These are phyloP conservation scores for Thielaviopsis populi DNA, from an alignment of 2,329 filamentous ascomycete genomes.

Conservation along the genomic window DNA sequence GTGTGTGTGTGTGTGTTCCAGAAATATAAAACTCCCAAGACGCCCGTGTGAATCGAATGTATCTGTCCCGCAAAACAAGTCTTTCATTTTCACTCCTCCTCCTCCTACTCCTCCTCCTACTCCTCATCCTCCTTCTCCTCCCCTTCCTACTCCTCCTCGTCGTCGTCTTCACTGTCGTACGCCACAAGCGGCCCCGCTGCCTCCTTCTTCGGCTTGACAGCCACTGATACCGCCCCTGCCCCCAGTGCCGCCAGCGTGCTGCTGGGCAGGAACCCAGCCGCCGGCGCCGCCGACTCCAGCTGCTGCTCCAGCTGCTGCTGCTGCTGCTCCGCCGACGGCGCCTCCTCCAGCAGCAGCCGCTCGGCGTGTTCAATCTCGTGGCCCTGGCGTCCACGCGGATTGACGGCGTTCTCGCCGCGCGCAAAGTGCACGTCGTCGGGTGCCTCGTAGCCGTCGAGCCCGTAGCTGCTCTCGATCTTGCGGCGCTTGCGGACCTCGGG, in stretches of 20 bases:
- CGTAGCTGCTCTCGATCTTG: constrained; percentile 79
- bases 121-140: constrained; percentile 18
- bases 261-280: constrained; percentile 60
- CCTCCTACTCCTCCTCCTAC: constrained; percentile 35
- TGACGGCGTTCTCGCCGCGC: constrained; percentile 53
- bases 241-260: constrained; percentile 70
- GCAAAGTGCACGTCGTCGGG: constrained; percentile 91
- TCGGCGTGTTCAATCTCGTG: constrained; percentile 44
- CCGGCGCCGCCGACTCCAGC: constrained; percentile 24
- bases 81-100: constrained; percentile 8
- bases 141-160: constrained; percentile 32
- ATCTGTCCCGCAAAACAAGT: constrained; percentile 16
- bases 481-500: constrained; percentile 75
- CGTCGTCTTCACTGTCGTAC: constrained; percentile 59
- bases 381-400: constrained; percentile 41
- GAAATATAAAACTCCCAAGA: constrained; percentile 14
- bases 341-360: constrained; percentile 42
- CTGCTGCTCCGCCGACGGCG: constrained; percentile 23
- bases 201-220: constrained; percentile 38
- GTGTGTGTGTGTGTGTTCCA: neutral
- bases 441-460: constrained; percentile 79
- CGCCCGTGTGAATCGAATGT: constrained; percentile 7
- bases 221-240: constrained; percentile 37
- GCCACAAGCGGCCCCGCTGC: constrained; percentile 60
- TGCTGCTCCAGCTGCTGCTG: constrained; percentile 17